Conservation (phyloP, 1,284 basidiomycete genomes). For the Butyriboletus appendiculatus region DNA sequence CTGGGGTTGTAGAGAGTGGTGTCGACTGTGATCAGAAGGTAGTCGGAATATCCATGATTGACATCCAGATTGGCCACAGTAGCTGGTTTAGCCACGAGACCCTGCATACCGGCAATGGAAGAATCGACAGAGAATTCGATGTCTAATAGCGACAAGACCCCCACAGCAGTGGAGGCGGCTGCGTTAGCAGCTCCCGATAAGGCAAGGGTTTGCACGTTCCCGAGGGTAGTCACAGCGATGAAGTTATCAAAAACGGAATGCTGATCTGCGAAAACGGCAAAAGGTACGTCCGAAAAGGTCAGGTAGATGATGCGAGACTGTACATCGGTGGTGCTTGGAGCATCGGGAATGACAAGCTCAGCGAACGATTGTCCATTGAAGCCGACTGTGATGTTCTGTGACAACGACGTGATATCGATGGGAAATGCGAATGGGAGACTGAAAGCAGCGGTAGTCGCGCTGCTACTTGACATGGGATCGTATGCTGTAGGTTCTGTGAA, state of each 20-base stretch:
- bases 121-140: constrained; percentile 69
- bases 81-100: constrained; percentile 61
- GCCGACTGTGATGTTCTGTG: constrained; percentile 62
- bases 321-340: constrained; percentile 64
- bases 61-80: constrained; percentile 67
- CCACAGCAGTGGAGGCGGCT: constrained; percentile 70
- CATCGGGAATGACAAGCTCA: constrained; percentile 61
- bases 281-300: constrained; percentile 61
- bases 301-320: constrained; percentile 62
- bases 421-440: constrained; percentile 74
- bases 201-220: constrained; percentile 49
- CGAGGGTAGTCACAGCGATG: constrained; percentile 64
- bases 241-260: constrained; percentile 64
- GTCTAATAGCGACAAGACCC: constrained; percentile 58
- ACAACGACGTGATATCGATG: constrained; percentile 61
- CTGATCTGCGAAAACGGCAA: constrained; percentile 54
- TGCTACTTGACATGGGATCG: constrained; percentile 59
- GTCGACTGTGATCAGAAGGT: constrained; percentile 70
- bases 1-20: constrained; percentile 63
- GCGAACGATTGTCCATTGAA: constrained; percentile 61
- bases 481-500: constrained; percentile 62
- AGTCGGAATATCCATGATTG: constrained; percentile 66
- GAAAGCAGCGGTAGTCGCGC: constrained; percentile 62
- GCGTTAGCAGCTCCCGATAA: constrained; percentile 63
- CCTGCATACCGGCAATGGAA: constrained; percentile 66